Percentiles rank a stretch among this genome's conserved stretches.
Evolutionary conservation across 2,329 filamentous ascomycete genomes (phyloP).

Genomic region (Scorias spongiosa): DNA sequence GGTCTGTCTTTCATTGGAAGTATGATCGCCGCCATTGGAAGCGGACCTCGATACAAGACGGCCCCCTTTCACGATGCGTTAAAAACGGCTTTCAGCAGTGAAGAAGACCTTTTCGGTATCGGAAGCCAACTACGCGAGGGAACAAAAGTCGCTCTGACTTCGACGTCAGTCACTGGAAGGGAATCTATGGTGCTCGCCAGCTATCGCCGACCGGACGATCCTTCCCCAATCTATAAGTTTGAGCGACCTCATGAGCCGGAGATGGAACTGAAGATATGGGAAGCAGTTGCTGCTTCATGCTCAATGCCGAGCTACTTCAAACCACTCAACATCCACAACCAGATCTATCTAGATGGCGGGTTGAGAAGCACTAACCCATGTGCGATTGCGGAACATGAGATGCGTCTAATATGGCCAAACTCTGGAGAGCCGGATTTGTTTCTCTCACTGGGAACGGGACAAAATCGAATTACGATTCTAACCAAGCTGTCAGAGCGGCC

Average conservation of each 20-base stretch:
- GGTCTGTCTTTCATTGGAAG: conserved; percentile 21
- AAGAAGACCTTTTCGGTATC: conserved; percentile 15
- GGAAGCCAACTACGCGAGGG: conserved; percentile 10
- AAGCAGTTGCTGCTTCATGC: conserved; percentile 36
- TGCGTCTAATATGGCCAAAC: conserved; percentile 21
- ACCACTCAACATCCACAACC: conserved; percentile 32
- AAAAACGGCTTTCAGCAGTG: conserved; percentile 23
- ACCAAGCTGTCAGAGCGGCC: conserved; percentile 15
- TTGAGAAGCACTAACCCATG: conserved; percentile 38
- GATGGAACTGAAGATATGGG: conserved; percentile 33
- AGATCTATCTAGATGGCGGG: conserved; percentile 36
- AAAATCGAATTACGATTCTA: conserved; percentile 16
- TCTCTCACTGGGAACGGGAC: conserved; percentile 20
- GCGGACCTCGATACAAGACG: conserved; percentile 19
- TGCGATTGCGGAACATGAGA: conserved; percentile 33
- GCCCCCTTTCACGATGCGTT: conserved; percentile 22
- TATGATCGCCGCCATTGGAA: conserved; percentile 14
- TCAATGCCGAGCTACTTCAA: conserved; percentile 37
- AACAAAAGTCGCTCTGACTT: conserved; percentile 29
- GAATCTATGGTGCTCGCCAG: conserved; percentile 29
- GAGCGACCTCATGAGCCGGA: conserved; percentile 23
- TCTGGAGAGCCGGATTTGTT: conserved; percentile 20
- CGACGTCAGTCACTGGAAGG: conserved; percentile 25
- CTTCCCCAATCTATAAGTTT: conserved; percentile 22
- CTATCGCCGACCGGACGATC: conserved; percentile 25